Evolutionary conservation across 140 eudicot genomes (phyloP).

Genomic region (Cichorium intybus): DNA sequence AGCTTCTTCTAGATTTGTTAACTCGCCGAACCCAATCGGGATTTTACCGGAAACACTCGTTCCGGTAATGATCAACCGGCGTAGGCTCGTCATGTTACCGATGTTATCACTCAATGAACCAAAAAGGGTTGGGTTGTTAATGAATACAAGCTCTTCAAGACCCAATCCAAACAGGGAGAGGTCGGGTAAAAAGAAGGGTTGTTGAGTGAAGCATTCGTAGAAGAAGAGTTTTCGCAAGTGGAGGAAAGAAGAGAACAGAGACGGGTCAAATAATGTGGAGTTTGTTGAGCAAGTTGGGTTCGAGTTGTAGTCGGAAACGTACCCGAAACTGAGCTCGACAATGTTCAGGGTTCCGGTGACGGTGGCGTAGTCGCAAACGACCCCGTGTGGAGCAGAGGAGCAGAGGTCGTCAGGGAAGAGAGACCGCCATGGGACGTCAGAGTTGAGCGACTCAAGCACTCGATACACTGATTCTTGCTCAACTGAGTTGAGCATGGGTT

Average conservation of each 20-base stretch:
- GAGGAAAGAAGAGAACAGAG: constrained; percentile 24
- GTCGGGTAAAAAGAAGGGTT: constrained; percentile 35
- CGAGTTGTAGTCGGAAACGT: constrained; percentile 53
- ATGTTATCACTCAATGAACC: constrained; percentile 46
- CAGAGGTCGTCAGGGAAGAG: constrained; percentile 73
- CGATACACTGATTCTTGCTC: constrained; percentile 63
- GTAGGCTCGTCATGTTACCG: constrained; percentile 26
- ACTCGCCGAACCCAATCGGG: constrained; percentile 42
- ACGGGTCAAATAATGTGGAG: constrained; percentile 31
- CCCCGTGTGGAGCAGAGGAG: constrained; percentile 65
- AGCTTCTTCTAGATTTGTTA: constrained; percentile 44
- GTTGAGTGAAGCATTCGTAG: constrained; percentile 56
- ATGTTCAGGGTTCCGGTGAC: constrained; percentile 29
- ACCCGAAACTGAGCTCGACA: constrained; percentile 57
- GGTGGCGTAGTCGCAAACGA: constrained; percentile 55
- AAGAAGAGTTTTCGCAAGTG: constrained; percentile 52
- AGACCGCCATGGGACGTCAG: constrained; percentile 53
- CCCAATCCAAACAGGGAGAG: constrained; percentile 21
- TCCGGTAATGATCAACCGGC: constrained; percentile 61
- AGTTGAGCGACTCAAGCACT: constrained; percentile 55
- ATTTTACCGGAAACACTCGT: constrained; percentile 45
- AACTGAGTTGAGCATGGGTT: constrained; percentile 41
- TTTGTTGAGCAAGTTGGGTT: constrained; percentile 53
- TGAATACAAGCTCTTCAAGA: constrained; percentile 50
- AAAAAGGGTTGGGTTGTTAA: constrained; percentile 48